Percentiles rank a stretch among this genome's conserved stretches.
Evolutionary conservation across 306 rosid species (phyloP).

Genomic region (Pyrus communis): DNA sequence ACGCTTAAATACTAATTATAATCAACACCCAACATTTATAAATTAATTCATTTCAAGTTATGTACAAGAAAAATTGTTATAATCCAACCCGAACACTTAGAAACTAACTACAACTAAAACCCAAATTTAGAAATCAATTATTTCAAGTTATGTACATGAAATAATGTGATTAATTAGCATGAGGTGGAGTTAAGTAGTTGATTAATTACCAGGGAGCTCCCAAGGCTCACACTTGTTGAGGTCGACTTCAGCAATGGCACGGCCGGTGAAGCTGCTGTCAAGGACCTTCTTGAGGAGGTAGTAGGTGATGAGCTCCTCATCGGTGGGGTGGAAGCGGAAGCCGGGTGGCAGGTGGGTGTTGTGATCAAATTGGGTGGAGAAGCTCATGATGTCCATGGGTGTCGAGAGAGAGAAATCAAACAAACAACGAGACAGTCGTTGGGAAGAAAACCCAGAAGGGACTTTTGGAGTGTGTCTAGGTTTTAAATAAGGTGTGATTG

Average conservation of each 20-base stretch:
- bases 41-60: no score
- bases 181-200: neutral
- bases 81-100: neutral
- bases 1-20: no score
- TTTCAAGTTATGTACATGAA: neutral
- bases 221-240: constrained; percentile 98
- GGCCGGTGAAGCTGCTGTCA: constrained; percentile 55
- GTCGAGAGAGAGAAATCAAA: neutral
- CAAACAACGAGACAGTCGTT: neutral
- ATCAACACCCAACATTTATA: no score
- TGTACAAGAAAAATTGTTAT: no score
- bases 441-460: neutral
- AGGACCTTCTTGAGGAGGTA: constrained; percentile 87
- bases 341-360: constrained; percentile 76
- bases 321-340: constrained; percentile 92
- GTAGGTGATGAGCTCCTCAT: constrained; percentile 83
- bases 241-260: constrained; percentile 95
- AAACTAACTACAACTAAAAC: neutral
- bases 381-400: neutral
- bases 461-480: neutral
- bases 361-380: neutral
- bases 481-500: neutral
- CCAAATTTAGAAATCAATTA: neutral
- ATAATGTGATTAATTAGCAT: neutral
- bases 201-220: constrained; percentile 76